Evolutionary conservation across 208 protist genomes (phyloP).

Genomic region (Leishmania turanica): DNA sequence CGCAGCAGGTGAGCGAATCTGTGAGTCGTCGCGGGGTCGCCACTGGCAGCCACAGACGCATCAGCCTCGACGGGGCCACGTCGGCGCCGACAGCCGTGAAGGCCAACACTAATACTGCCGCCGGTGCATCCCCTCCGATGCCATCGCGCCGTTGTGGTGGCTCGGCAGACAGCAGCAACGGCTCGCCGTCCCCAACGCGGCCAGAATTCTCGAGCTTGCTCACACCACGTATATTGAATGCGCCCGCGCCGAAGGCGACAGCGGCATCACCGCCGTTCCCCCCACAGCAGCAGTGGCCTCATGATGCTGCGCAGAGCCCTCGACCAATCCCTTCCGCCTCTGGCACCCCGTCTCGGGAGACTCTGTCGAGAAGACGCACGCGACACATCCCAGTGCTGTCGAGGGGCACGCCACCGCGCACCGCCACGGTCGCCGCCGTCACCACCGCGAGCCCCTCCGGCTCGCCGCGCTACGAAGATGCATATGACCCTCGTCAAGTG

Average conservation of each 20-base stretch:
- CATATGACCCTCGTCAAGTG: not conserved
- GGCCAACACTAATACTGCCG: not conserved
- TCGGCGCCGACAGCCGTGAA: not conserved
- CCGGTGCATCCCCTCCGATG: not conserved
- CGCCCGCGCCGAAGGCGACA: not conserved
- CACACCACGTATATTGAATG: not conserved
- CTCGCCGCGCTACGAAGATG: not conserved
- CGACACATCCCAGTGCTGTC: not conserved
- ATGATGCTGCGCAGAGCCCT: not conserved
- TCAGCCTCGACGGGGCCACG: not conserved
- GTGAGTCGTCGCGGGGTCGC: not conserved
- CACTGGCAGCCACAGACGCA: not conserved
- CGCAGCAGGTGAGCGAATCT: not conserved
- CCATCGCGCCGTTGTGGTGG: not conserved
- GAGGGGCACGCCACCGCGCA: not conserved
- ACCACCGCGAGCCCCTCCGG: not conserved
- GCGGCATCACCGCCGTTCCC: not conserved
- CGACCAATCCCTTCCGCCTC: not conserved
- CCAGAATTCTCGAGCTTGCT: conserved; percentile 6
- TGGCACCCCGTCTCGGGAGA: not conserved
- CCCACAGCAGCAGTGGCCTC: not conserved
- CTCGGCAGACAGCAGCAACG: not conserved
- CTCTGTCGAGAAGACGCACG: not conserved
- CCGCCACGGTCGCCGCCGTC: not conserved
- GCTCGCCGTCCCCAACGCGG: conserved; percentile 7